These are phyloP conservation scores for Chytriomyces sp. DNA, from an alignment of 192 early-diverging fungal genomes.

Conservation along the genomic window DNA sequence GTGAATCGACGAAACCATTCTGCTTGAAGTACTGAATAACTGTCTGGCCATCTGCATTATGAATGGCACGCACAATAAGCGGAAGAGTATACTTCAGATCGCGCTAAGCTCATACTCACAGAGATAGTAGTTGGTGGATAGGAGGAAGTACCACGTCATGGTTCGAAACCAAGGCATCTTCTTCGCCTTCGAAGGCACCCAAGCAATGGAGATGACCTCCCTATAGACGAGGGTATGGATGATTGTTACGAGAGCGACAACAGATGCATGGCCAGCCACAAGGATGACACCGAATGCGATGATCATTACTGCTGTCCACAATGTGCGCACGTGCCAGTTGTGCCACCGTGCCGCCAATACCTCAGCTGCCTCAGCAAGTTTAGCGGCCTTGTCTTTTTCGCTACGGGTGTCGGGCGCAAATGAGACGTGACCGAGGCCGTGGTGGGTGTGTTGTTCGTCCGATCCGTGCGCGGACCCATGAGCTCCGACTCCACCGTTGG, in stretches of 20 bases:
- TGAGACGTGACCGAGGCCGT: too few relatives aligned
- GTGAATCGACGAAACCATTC: slow-evolving; percentile 80
- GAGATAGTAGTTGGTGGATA: slow-evolving; percentile 88
- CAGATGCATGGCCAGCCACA: slow-evolving; percentile 64
- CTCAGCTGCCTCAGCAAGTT: slow-evolving; percentile 25
- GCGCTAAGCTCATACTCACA: slow-evolving; percentile 10
- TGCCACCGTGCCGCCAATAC: slow-evolving; percentile 36
- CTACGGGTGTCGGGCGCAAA: neutral
- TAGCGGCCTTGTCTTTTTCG: neutral
- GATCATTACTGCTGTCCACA: slow-evolving; percentile 91
- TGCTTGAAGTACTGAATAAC: slow-evolving; percentile 88
- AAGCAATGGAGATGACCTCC: slow-evolving; percentile 91
- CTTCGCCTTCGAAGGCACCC: slow-evolving; percentile 77
- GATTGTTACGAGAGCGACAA: slow-evolving; percentile 81
- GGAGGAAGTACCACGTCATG: slow-evolving; percentile 93
- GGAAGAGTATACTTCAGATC: neutral
- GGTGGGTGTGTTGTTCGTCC: neutral
- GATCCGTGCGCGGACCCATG: too few relatives aligned
- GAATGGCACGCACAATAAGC: neutral
- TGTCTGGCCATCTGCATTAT: slow-evolving; percentile 76
- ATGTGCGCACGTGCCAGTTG: slow-evolving; percentile 76
- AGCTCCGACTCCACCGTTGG: too few relatives aligned
- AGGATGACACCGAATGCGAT: slow-evolving; percentile 70
- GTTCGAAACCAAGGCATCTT: slow-evolving; percentile 87
- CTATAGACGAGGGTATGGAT: slow-evolving; percentile 86